These are phyloP conservation scores for Amphirosellinia nigrospora DNA, from an alignment of 495 filamentous ascomycete genomes.

Conservation along the genomic window DNA sequence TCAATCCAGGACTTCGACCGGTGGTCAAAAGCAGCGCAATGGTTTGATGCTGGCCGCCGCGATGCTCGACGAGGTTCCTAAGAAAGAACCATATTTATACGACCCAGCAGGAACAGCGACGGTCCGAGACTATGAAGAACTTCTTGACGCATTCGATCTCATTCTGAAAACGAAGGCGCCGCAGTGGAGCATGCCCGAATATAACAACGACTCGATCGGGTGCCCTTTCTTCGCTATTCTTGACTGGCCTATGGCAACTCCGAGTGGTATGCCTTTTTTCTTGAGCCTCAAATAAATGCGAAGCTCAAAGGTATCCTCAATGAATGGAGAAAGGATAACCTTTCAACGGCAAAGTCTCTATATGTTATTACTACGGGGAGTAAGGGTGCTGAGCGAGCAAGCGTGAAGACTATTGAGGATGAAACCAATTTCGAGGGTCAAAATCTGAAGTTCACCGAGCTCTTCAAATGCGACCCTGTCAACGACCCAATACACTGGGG, in stretches of 20 bases:
- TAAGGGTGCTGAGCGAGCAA: constrained; percentile 55
- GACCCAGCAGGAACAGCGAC: constrained; percentile 49
- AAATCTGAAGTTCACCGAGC: constrained; percentile 42
- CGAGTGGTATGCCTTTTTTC: constrained; percentile 59
- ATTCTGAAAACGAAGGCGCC: constrained; percentile 58
- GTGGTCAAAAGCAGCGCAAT: constrained; percentile 38
- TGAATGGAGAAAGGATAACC: constrained; percentile 57
- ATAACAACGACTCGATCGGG: constrained; percentile 27
- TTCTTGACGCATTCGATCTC: constrained; percentile 59
- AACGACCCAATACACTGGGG: constrained; percentile 46
- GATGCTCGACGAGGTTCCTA: constrained; percentile 66
- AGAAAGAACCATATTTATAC: constrained; percentile 49
- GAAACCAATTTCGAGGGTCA: constrained; percentile 20
- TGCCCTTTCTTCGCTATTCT: constrained; percentile 56
- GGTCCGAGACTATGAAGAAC: constrained; percentile 53
- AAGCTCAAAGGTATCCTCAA: constrained; percentile 63
- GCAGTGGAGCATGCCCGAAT: constrained; percentile 58
- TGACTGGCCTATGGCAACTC: constrained; percentile 69
- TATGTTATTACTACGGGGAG: constrained; percentile 49
- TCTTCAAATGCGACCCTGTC: constrained; percentile 46
- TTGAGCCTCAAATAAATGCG: constrained; percentile 59
- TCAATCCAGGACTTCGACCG: constrained; percentile 29
- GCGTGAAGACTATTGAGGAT: constrained; percentile 38
- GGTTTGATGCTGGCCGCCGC: constrained; percentile 39
- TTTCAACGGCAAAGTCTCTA: constrained; percentile 54